Conservation (phyloP, 306 rosid genomes). For the Glycine tomentella region DNA sequence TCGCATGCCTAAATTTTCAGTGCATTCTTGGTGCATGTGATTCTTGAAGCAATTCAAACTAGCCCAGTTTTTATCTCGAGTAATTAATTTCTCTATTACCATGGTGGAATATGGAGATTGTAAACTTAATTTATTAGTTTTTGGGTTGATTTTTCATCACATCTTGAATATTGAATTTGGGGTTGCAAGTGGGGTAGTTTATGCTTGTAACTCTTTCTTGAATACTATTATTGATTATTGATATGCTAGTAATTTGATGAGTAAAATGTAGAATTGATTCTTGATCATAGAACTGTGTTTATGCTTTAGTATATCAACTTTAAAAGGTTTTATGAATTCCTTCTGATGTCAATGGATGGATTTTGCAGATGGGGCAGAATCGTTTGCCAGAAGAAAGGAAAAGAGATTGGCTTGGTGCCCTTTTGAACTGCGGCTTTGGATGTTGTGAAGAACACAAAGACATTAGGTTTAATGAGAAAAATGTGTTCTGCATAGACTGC, state of each 20-base stretch:
- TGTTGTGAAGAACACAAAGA: slow-evolving; percentile 71
- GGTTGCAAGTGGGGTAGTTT: neutral
- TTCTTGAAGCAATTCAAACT: slow-evolving; percentile 17
- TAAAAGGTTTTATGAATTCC: neutral
- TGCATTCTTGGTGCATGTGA: neutral
- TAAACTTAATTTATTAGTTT: neutral
- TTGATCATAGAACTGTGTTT: too few relatives aligned
- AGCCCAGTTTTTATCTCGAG: neutral
- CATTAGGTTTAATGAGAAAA: slow-evolving; percentile 65
- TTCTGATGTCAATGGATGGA: slow-evolving; percentile 9
- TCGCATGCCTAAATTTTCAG: too few relatives aligned
- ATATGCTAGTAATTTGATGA: too few relatives aligned
- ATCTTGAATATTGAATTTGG: neutral
- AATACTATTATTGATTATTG: neutral
- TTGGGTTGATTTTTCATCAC: slow-evolving; percentile 6
- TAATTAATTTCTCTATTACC: neutral
- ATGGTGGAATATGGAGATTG: neutral
- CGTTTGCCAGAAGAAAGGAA: slow-evolving; percentile 44
- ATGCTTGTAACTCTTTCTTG: slow-evolving; percentile 11
- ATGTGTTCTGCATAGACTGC: slow-evolving; percentile 82
- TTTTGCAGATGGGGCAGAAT: slow-evolving; percentile 61
- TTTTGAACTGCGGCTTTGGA: slow-evolving; percentile 61
- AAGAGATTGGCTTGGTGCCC: slow-evolving; percentile 67
- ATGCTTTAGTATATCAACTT: too few relatives aligned
- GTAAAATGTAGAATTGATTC: too few relatives aligned